Conservation (phyloP, 108 stramenopile genomes). For the Cyclotella sp. region DNA sequence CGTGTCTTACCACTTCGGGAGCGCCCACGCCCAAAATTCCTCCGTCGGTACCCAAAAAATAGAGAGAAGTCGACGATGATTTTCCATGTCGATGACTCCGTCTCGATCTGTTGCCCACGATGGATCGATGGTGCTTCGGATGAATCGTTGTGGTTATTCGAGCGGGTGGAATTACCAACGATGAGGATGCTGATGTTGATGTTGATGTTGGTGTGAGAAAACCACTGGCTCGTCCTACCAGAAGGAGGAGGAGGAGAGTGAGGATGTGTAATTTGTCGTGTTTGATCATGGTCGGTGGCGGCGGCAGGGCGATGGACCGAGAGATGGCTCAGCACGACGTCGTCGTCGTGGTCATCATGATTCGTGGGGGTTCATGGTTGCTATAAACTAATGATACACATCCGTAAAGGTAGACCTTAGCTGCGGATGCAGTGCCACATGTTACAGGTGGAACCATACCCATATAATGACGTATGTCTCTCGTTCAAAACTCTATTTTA, state of each 20-base stretch:
- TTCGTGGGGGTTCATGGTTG: too few relatives aligned
- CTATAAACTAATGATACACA: too few relatives aligned
- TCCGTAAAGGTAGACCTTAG: too few relatives aligned
- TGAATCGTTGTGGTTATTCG: neutral
- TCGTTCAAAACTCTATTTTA: too few relatives aligned
- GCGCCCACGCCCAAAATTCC: conserved; percentile 85
- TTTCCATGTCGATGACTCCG: neutral
- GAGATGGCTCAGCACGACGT: neutral
- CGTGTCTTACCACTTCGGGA: conserved; percentile 85
- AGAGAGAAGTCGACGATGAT: neutral
- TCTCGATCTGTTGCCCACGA: neutral
- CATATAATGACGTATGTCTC: too few relatives aligned
- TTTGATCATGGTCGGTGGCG: neutral
- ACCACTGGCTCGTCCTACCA: neutral
- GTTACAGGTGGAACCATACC: too few relatives aligned
- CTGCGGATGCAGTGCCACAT: too few relatives aligned
- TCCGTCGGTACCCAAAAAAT: conserved; percentile 83
- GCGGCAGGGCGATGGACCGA: neutral
- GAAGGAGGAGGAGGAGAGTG: neutral
- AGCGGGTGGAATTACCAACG: too few relatives aligned
- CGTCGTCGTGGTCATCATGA: too few relatives aligned
- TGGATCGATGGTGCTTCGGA: neutral
- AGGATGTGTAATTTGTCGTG: neutral
- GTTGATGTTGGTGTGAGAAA: neutral
- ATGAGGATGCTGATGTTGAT: neutral